A percentile compares a stretch with the other conserved stretches of the same genome.
Evolutionary conservation across 2,329 filamentous ascomycete species (phyloP).

Genomic region (Periconia sp.): DNA sequence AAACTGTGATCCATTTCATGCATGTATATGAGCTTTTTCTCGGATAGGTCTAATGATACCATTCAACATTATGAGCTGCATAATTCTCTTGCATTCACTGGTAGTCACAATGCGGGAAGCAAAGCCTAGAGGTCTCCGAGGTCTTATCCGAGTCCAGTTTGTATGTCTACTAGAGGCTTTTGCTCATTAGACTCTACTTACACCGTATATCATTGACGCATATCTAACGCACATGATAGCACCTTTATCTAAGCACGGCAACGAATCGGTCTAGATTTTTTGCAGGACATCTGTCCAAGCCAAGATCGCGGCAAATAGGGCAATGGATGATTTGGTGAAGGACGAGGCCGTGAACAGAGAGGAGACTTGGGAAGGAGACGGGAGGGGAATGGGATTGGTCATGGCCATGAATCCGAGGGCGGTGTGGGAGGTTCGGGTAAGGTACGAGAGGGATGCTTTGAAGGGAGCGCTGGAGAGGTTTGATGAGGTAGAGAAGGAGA

Average conservation of each 20-base stretch:
- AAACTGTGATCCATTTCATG: constrained; percentile 6
- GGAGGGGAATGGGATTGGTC: constrained; percentile 16
- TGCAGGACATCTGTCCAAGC: constrained; percentile 8
- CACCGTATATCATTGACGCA: too few species aligned
- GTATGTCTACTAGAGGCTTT: too few species aligned
- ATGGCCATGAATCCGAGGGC: constrained; percentile 17
- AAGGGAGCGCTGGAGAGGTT: constrained; percentile 17
- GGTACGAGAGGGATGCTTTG: constrained; percentile 24
- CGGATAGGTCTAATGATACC: background rate
- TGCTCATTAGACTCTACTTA: too few species aligned
- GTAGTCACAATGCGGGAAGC: too few species aligned
- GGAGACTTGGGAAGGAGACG: background rate
- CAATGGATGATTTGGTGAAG: constrained; percentile 19
- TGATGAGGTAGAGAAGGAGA: background rate
- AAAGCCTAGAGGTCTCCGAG: too few species aligned
- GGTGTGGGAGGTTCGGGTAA: constrained; percentile 26
- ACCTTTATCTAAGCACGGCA: too few species aligned
- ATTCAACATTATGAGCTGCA: constrained; percentile 2
- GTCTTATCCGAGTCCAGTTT: too few species aligned
- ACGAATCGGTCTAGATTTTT: too few species aligned
- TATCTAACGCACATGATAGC: too few species aligned
- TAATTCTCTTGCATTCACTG: too few species aligned
- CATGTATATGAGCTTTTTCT: background rate
- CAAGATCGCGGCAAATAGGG: constrained; percentile 11
- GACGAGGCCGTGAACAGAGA: background rate